Evolutionary conservation across 805 yeast species (phyloP).

Genomic region (Monosporozyma servazzii): DNA sequence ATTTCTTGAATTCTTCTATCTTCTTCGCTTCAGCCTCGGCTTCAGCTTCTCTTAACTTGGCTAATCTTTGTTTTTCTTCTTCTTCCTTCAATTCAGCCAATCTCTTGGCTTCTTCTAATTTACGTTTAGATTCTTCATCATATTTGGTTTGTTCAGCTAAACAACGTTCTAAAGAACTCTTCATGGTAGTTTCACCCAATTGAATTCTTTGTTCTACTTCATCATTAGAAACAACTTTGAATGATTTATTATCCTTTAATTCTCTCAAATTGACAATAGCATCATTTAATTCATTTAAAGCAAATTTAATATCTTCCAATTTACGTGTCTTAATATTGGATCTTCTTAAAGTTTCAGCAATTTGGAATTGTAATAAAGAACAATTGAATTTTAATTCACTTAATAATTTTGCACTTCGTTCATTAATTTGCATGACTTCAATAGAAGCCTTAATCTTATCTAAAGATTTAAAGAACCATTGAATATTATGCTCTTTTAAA

Average conservation of each 20-base stretch:
- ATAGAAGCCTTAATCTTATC: constrained; percentile 54
- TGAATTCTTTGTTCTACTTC: constrained; percentile 82
- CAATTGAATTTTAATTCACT: constrained; percentile 61
- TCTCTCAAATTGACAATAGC: constrained; percentile 54
- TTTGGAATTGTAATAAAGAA: constrained; percentile 76
- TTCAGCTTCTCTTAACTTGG: constrained; percentile 44
- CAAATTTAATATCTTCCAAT: constrained; percentile 48
- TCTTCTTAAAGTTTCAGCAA: constrained; percentile 74
- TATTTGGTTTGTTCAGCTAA: constrained; percentile 63
- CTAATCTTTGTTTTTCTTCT: constrained; percentile 37
- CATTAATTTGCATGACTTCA: constrained; percentile 16
- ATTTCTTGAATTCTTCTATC: constrained; percentile 38
- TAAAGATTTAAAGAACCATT: constrained; percentile 52
- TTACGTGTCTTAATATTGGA: constrained; percentile 50
- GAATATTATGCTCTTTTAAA: constrained; percentile 51
- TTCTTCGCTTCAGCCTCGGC: constrained; percentile 42
- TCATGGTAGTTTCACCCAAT: constrained; percentile 69
- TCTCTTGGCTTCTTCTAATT: constrained; percentile 66
- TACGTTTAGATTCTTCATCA: constrained; percentile 47
- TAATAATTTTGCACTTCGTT: constrained; percentile 31
- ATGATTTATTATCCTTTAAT: constrained; percentile 38
- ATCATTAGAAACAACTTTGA: constrained; percentile 69
- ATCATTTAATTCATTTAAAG: constrained; percentile 46
- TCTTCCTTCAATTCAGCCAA: constrained; percentile 49
- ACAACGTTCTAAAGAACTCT: constrained; percentile 59